Evolutionary conservation across 352 stramenopile species (phyloP), one percentile per base, ranked within the genome.

Genomic region (Globisporangium emineosum): DNA sequence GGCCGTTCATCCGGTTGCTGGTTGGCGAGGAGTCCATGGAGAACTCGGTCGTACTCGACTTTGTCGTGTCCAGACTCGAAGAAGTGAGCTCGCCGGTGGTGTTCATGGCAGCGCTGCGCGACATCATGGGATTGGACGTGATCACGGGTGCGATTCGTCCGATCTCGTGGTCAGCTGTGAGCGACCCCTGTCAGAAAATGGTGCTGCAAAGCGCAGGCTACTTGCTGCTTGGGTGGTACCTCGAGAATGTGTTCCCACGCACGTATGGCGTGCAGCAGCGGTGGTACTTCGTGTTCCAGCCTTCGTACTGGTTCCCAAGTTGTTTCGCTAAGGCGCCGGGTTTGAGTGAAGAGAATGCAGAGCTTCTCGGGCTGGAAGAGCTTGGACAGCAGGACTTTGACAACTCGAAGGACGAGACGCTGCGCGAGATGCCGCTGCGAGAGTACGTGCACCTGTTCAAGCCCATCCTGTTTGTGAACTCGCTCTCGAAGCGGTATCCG

Each of bases 201-300:
- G 37, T 88, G 9, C 8, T 84, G 3, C 95, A 98, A 67, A 86
- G 79, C 30, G 27, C 90, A 25, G 73, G 93, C 7, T 98, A 98
- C 61, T 64, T 92, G 23, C 37, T 98, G 12, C 72, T 99, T 9
- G 95, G 89, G 3, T 97, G 83, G 80, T 99, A 99, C 71, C 75
- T 98, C 21, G 94, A 98, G 64, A 88, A 95, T 43, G 91, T 98
- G 1, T 87, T 98, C 37, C 96, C 96, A 17, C 81, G 84, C 10
- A 86, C 97, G 17, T 97, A 95, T 56, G 96, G 96, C 21, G 89
- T 97, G 50, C 81, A 88, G 42, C 73, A 88, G 27, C 94, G 88
- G n/a, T 98, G 91, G 87, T 97, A 98, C 75, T 99, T 99, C 64
- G 64, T 95, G 0, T 70, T 98, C 17, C 77, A 84, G 51, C 76